phyloP scores from a whole-genome alignment of 306 rosid species.

The Malus fusca region DNA sequence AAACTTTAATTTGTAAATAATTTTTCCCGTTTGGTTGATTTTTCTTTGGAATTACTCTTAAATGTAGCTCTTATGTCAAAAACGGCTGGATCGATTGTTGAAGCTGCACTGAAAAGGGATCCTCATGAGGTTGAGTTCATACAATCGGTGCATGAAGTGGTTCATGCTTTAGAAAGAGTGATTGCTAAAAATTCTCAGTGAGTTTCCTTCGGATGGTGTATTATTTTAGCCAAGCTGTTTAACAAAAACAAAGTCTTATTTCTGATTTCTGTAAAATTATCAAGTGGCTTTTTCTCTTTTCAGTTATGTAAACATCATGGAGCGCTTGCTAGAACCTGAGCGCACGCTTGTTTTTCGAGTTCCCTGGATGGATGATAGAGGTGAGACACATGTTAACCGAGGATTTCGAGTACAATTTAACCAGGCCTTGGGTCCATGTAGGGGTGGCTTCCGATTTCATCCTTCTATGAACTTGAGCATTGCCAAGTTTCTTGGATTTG shows the following conservation, averaged over 20 bases:
- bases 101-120: slow-evolving; percentile 88
- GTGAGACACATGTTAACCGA: slow-evolving; percentile 76
- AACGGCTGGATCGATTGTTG: slow-evolving; percentile 91
- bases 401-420: slow-evolving; percentile 90
- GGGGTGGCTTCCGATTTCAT: slow-evolving; percentile 95
- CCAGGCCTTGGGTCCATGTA: slow-evolving; percentile 95
- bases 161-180: slow-evolving; percentile 93
- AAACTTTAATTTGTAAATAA: neutral
- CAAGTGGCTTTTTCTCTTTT: slow-evolving; percentile 21
- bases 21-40: slow-evolving; percentile 17
- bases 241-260: neutral
- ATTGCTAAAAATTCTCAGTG: slow-evolving; percentile 91
- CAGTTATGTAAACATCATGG: slow-evolving; percentile 93
- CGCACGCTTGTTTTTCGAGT: slow-evolving; percentile 84
- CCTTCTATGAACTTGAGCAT: slow-evolving; percentile 79
- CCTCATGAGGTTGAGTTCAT: slow-evolving; percentile 88
- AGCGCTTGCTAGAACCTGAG: slow-evolving; percentile 95
- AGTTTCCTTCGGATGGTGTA: slow-evolving; percentile 29
- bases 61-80: slow-evolving; percentile 82
- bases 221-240: neutral
- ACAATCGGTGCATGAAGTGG: slow-evolving; percentile 77
- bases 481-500: slow-evolving; percentile 91
- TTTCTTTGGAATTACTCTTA: slow-evolving; percentile 30
- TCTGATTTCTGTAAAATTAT: slow-evolving; percentile 4
- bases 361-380: slow-evolving; percentile 96